These are phyloP conservation scores for Diplodia mutila DNA, from an alignment of 2,329 filamentous ascomycete species.

Conservation along the genomic window DNA sequence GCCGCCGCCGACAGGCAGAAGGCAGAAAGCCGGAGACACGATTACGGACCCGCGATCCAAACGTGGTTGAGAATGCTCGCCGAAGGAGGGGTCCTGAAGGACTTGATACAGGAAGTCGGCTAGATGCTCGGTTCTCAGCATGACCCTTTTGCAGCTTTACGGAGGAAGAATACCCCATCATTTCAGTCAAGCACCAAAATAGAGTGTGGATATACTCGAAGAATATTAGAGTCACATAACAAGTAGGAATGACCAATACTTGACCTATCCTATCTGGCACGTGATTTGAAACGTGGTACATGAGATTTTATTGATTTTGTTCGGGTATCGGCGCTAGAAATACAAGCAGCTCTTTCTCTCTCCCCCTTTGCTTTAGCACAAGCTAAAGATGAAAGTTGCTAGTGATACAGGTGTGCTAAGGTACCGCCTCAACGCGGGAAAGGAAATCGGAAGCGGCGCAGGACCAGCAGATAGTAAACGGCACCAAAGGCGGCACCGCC, in stretches of 20 bases:
- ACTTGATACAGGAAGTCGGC: constrained; percentile 21
- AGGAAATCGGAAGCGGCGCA: constrained; percentile 27
- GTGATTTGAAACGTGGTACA: background rate
- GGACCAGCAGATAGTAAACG: constrained; percentile 34
- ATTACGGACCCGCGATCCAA: constrained; percentile 72
- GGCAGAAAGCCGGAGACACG: constrained; percentile 62
- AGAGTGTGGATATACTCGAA: background rate
- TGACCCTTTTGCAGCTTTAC: background rate
- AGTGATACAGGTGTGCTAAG: background rate
- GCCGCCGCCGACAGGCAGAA: constrained; percentile 57
- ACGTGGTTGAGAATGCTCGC: constrained; percentile 71
- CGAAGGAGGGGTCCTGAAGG: constrained; percentile 53
- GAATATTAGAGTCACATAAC: background rate
- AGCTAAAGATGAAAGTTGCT: background rate
- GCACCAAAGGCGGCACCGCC: constrained; percentile 48
- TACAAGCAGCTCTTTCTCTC: background rate
- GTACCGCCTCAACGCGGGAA: background rate
- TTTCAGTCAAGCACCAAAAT: background rate
- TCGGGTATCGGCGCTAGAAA: background rate
- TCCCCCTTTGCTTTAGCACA: too few species aligned
- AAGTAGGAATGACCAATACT: background rate
- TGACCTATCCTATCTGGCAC: background rate
- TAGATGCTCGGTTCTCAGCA: background rate
- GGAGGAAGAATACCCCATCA: background rate
- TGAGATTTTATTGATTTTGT: background rate